phyloP scores from a whole-genome alignment of 2,329 filamentous ascomycete species.

The Reticulascus tulasneorum region DNA sequence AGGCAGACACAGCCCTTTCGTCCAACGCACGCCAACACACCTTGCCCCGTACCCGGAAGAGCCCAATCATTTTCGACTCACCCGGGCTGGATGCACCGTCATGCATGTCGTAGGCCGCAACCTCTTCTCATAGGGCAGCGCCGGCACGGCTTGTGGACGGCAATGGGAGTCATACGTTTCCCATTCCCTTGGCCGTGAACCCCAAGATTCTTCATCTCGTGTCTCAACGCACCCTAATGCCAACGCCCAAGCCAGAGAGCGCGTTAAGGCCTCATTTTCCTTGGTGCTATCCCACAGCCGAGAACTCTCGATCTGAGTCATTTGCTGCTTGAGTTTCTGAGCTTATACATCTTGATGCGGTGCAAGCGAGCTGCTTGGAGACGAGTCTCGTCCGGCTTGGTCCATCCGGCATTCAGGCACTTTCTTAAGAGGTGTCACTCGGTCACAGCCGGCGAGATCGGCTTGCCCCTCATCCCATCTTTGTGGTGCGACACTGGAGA shows the following conservation, averaged over 20 bases:
- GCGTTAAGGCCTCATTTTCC: neutral
- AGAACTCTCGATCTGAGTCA: neutral
- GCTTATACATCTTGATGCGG: too few relatives aligned
- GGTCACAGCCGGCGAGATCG: too few relatives aligned
- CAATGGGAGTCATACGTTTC: constrained; percentile 22
- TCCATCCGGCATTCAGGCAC: too few relatives aligned
- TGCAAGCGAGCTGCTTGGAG: too few relatives aligned
- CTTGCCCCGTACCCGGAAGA: constrained; percentile 5
- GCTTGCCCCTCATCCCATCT: too few relatives aligned
- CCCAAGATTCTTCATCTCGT: too few relatives aligned
- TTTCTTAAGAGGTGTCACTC: too few relatives aligned
- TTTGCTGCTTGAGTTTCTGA: too few relatives aligned
- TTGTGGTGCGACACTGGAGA: too few relatives aligned
- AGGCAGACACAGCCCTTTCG: constrained; percentile 6
- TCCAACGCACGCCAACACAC: constrained; percentile 16
- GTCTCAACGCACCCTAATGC: constrained; percentile 3
- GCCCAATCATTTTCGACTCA: constrained; percentile 19
- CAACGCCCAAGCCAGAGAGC: neutral
- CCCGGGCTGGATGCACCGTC: constrained; percentile 19
- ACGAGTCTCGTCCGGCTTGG: too few relatives aligned
- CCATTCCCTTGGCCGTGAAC: too few relatives aligned
- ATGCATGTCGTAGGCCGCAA: constrained; percentile 18
- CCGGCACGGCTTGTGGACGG: constrained; percentile 13
- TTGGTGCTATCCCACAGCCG: neutral
- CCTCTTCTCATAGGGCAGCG: constrained; percentile 19